Percentiles rank a stretch among this genome's conserved stretches.
phyloP scores from a whole-genome alignment of 345 rosid species.

The Eucalyptus sp. region DNA sequence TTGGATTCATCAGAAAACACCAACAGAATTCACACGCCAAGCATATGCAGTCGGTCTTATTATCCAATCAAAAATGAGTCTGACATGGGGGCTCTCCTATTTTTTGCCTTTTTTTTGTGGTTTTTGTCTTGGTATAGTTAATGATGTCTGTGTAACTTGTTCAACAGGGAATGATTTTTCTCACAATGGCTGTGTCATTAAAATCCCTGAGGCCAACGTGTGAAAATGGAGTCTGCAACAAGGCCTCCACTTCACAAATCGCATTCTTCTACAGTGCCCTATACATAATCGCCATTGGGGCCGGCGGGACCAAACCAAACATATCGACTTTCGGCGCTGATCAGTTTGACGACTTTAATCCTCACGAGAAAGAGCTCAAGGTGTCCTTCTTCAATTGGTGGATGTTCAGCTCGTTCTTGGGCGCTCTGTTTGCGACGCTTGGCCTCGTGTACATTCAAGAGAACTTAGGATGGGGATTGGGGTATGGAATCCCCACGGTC shows the following conservation, averaged over 20 bases:
- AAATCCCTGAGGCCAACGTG: conserved; percentile 57
- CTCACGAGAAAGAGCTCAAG: conserved; percentile 49
- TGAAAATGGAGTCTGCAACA: conserved; percentile 54
- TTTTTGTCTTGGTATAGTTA: neutral
- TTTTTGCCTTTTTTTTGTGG: neutral
- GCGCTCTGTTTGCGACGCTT: conserved; percentile 62
- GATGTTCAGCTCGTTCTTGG: conserved; percentile 86
- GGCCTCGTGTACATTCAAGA: conserved; percentile 89
- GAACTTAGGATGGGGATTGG: conserved; percentile 82
- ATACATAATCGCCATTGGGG: conserved; percentile 69
- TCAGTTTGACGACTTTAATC: conserved; percentile 70
- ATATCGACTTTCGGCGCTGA: conserved; percentile 94
- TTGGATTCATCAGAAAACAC: neutral
- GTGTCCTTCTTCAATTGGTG: conserved; percentile 95
- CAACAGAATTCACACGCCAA: neutral
- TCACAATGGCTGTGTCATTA: conserved; percentile 66
- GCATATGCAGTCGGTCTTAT: neutral
- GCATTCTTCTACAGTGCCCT: conserved; percentile 65
- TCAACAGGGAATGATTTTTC: conserved; percentile 73
- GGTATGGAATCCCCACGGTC: conserved; percentile 72
- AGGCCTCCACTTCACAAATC: conserved; percentile 54
- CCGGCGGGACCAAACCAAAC: conserved; percentile 92
- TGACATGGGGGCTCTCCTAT: neutral
- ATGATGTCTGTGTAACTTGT: neutral
- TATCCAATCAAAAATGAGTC: neutral